A percentile compares a stretch with the other conserved stretches of the same genome.
phyloP scores from a whole-genome alignment of 2,329 filamentous ascomycete genomes.

The Achaetomium macrosporum region DNA sequence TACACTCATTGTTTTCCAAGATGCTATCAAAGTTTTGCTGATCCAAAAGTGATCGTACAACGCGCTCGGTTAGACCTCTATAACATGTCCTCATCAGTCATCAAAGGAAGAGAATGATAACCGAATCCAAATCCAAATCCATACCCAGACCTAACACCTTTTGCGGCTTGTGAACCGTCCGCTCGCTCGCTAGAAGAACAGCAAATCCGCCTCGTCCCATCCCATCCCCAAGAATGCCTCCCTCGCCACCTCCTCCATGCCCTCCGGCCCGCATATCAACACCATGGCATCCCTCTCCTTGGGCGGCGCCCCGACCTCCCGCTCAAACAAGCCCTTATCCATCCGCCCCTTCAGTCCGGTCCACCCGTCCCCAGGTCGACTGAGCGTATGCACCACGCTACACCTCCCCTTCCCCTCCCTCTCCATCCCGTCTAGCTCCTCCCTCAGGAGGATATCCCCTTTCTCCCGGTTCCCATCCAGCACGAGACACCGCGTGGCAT shows the following conservation, averaged over 20 bases:
- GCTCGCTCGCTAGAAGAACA: constrained; percentile 59
- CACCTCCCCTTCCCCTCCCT: constrained; percentile 50
- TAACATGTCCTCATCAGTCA: not conserved
- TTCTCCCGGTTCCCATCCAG: constrained; percentile 72
- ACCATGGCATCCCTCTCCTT: constrained; percentile 52
- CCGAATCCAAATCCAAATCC: not conserved
- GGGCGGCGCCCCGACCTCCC: constrained; percentile 45
- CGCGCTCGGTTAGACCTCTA: not conserved
- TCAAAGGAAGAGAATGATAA: not conserved
- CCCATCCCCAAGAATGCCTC: constrained; percentile 51
- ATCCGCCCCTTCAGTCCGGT: constrained; percentile 63
- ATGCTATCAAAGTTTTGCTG: not conserved
- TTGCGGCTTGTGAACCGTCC: too few relatives aligned
- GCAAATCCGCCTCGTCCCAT: constrained; percentile 65
- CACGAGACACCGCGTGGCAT: constrained; percentile 63
- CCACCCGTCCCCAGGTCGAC: constrained; percentile 59
- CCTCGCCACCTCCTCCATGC: constrained; percentile 64
- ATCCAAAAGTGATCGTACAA: too few relatives aligned
- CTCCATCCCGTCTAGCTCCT: constrained; percentile 63
- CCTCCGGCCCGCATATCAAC: constrained; percentile 71
- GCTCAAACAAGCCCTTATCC: constrained; percentile 53
- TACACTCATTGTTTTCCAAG: not conserved
- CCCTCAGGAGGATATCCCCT: constrained; percentile 75
- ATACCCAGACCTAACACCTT: not conserved
- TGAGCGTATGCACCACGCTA: constrained; percentile 64